phyloP scores from a whole-genome alignment of 805 yeast genomes.

The Torulaspora delbrueckii region DNA sequence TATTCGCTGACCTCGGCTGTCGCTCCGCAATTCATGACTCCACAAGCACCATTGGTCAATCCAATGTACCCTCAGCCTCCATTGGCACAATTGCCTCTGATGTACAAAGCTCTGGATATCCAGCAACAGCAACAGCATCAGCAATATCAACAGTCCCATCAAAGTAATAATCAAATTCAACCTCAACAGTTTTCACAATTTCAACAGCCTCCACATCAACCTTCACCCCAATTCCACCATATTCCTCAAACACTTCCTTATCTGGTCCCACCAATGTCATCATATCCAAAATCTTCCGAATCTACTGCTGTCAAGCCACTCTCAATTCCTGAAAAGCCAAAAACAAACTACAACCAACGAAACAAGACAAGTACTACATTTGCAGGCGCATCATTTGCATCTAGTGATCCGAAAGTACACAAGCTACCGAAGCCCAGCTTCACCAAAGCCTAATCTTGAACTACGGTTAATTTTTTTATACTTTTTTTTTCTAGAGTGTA shows the following conservation, averaged over 20 bases:
- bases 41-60: conserved; percentile 15
- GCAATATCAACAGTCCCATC: conserved; percentile 1
- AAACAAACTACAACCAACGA: neutral
- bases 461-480: conserved; percentile 1
- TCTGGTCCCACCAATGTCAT: conserved; percentile 3
- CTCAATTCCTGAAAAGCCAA: neutral
- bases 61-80: conserved; percentile 18
- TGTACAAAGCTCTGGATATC: conserved; percentile 14
- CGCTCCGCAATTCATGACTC: conserved; percentile 14
- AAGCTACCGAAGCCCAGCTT: conserved; percentile 36
- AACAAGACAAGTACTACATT: conserved; percentile 12
- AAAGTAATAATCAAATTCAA: neutral
- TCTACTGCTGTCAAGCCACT: conserved; percentile 2
- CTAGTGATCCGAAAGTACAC: conserved; percentile 30
- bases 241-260: neutral
- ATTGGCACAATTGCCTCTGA: conserved; percentile 13
- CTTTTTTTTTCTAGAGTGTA: conserved; percentile 7
- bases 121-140: conserved; percentile 10
- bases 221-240: neutral
- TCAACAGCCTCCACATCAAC: neutral
- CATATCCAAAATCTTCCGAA: neutral
- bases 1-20: conserved; percentile 13
- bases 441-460: conserved; percentile 8
- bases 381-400: conserved; percentile 37
- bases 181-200: conserved; percentile 4